phyloP scores from a whole-genome alignment of 192 early-diverging fungal genomes.

The Rhizophlyctis rosea region DNA sequence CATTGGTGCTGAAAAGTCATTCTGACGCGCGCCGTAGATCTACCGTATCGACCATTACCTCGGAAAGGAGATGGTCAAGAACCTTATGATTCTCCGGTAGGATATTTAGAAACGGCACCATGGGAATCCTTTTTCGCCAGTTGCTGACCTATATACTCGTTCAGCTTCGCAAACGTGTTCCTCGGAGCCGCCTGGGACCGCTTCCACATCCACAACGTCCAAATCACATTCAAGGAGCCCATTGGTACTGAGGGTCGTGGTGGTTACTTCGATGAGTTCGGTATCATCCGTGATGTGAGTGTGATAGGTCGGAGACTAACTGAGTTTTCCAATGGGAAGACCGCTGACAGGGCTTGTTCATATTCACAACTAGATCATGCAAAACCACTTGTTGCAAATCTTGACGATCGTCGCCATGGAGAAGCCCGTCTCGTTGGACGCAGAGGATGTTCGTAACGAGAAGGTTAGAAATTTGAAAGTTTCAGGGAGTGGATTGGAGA shows the following conservation, averaged over 20 bases:
- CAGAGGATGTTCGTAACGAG: slow-evolving; percentile 93
- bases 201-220: slow-evolving; percentile 83
- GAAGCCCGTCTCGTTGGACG: slow-evolving; percentile 76
- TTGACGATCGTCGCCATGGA: slow-evolving; percentile 94
- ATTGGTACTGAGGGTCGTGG: slow-evolving; percentile 97
- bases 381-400: slow-evolving; percentile 86
- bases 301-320: neutral
- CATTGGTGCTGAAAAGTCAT: neutral
- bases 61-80: slow-evolving; percentile 99
- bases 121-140: too few species aligned
- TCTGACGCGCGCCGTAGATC: slow-evolving; percentile 51
- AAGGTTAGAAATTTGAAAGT: too few species aligned
- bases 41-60: slow-evolving; percentile 99
- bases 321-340: neutral
- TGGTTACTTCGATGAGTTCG: slow-evolving; percentile 99
- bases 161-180: slow-evolving; percentile 86
- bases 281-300: slow-evolving; percentile 94
- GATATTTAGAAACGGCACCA: neutral
- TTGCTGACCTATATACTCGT: too few species aligned
- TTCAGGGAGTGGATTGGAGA: neutral
- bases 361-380: slow-evolving; percentile 48
- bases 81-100: slow-evolving; percentile 80
- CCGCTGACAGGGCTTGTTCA: too few species aligned
- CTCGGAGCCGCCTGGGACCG: slow-evolving; percentile 92
- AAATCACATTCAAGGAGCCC: slow-evolving; percentile 98